Base-by-base conservation (phyloP, 1,284 basidiomycete species). In the Naganishia cerealis region DNA sequence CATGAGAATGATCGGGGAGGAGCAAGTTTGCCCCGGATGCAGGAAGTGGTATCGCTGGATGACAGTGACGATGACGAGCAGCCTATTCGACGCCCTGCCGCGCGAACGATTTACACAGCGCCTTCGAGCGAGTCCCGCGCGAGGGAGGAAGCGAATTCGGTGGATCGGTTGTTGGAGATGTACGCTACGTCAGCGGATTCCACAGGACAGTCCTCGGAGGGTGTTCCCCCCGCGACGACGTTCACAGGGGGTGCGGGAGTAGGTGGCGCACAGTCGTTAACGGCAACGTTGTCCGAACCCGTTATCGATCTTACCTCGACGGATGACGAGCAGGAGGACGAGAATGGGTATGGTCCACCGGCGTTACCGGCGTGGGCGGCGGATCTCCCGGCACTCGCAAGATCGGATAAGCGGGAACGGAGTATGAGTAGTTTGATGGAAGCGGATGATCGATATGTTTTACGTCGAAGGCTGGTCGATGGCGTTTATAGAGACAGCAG, bases 361-460 rank as follows among this genome's bases (percentile, higher is more conserved):
- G 38, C 53, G 10, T 40, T 63, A 18, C 61, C 61, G 24, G 29
- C 50, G 4, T 63, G 61, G 61, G 61, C 61, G 38, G 61, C 61
- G 9, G 61, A 63, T 53, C 40, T 63, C 26, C 61, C 61, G 16
- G 61, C 50, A 29, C 40, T 63, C 26, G 61, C 61, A 33, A 63
- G 53, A 42, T 38, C 61, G 13, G 61, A 63, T 39, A 63, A 63
- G 61, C 52, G 61, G n/a, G 61, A 63, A 63, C 50, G 61, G 42
- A 63, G 61, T 40, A 63, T 63, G 61, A 63, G 61, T 40, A 63
- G 61, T 33, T 42, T 63, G 38, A 9, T 63, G 29, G 61, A 63
- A 53, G 61, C 50, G 18, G 61, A 63, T 54, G 61, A 63, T 18
- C 50, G 61, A 18, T 16, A 42, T 21, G 46, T 50, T 21, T 18